These are phyloP conservation scores for Colletotrichum destructivum DNA, from an alignment of 2,329 filamentous ascomycete genomes.

Conservation along the genomic window DNA sequence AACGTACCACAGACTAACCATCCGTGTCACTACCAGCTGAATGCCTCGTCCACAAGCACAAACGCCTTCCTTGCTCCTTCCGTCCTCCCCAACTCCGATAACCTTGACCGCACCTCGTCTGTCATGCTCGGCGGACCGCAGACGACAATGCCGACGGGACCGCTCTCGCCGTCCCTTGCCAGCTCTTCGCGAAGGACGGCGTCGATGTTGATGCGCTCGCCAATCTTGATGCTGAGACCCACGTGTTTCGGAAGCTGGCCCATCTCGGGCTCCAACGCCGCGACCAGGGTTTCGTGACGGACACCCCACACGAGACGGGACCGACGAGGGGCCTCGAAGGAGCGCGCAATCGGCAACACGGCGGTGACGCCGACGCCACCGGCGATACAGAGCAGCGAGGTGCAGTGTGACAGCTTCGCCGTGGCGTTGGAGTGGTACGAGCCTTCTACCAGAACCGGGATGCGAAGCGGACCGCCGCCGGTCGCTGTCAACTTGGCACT, in stretches of 20 bases:
- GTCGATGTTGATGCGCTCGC: constrained; percentile 45
- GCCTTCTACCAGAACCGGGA: constrained; percentile 49
- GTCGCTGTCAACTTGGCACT: constrained; percentile 26
- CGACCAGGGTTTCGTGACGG: constrained; percentile 42
- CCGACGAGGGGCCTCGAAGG: constrained; percentile 22
- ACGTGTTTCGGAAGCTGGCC: constrained; percentile 40
- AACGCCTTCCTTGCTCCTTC: constrained; percentile 43
- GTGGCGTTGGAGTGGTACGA: constrained; percentile 46
- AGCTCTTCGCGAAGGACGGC: constrained; percentile 46
- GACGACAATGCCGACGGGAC: constrained; percentile 47
- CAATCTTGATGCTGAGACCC: constrained; percentile 44
- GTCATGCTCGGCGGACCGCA: constrained; percentile 51
- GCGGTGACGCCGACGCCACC: constrained; percentile 53
- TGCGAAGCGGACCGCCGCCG: constrained; percentile 1
- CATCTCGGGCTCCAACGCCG: constrained; percentile 42
- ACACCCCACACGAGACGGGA: constrained; percentile 48
- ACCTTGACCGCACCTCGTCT: constrained; percentile 47
- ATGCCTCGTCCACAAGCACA: constrained; percentile 48
- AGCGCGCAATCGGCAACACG: constrained; percentile 47
- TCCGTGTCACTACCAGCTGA: constrained; percentile 46
- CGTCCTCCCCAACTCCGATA: constrained; percentile 43
- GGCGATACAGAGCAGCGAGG: constrained; percentile 48
- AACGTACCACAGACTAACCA: neutral
- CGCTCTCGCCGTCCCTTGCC: constrained; percentile 37
- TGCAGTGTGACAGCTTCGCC: constrained; percentile 9